phyloP scores from a whole-genome alignment of 164 flowering plant genomes.

The Dillenia suffruticosa region DNA sequence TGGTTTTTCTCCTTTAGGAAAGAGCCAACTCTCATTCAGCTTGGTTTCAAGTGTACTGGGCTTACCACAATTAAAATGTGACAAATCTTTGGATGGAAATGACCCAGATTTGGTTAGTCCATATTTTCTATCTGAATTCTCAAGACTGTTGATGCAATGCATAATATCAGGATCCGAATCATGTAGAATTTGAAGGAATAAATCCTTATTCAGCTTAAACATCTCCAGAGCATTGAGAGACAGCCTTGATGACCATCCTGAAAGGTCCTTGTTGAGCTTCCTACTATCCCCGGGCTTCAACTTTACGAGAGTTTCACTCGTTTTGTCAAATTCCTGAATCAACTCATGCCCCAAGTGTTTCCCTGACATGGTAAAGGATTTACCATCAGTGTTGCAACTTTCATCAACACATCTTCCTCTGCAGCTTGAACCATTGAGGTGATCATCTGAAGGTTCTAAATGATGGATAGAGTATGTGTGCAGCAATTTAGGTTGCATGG shows the following conservation, averaged over 20 bases:
- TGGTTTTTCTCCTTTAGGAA: constrained; percentile 7
- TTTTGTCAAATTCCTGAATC: constrained; percentile 25
- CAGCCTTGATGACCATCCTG: constrained; percentile 35
- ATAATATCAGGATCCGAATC: constrained; percentile 32
- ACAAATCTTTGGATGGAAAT: constrained; percentile 30
- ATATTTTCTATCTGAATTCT: constrained; percentile 14
- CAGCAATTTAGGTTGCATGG: constrained; percentile 19
- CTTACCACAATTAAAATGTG: constrained; percentile 11
- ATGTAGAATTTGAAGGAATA: constrained; percentile 39
- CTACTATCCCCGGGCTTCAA: constrained; percentile 20
- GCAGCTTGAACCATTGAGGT: constrained; percentile 7
- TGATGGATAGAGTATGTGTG: constrained; percentile 29
- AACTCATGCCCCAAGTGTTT: constrained; percentile 17
- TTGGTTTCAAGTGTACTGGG: constrained; percentile 18
- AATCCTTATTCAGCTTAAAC: constrained; percentile 37
- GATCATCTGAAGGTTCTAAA: constrained; percentile 22
- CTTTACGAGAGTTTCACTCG: constrained; percentile 16
- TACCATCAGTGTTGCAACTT: constrained; percentile 8
- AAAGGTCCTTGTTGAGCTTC: neutral
- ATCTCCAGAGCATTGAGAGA: constrained; percentile 45
- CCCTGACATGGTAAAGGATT: constrained; percentile 4
- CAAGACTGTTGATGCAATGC: constrained; percentile 14
- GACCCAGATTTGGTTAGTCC: constrained; percentile 41
- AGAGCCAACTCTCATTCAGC: constrained; percentile 6
- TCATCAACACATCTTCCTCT: constrained; percentile 3